These are phyloP conservation scores for Solanum sparsipilum DNA, from an alignment of 257 asterid species.

Conservation along the genomic window DNA sequence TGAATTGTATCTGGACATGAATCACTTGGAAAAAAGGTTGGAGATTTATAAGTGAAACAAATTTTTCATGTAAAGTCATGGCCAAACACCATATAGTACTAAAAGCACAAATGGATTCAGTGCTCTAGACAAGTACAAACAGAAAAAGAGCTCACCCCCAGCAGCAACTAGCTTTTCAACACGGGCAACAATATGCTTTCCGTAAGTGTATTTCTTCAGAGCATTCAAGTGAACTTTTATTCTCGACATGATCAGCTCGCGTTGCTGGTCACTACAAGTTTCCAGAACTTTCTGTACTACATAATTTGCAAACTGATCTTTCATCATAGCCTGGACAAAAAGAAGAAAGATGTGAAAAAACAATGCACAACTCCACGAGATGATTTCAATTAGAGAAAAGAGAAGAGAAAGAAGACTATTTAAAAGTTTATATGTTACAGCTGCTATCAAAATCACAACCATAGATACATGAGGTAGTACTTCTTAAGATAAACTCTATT, in stretches of 20 bases:
- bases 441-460: not conserved
- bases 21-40: not conserved
- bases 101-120: not conserved
- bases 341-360: not conserved
- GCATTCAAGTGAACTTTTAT: slow-evolving; percentile 75
- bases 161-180: slow-evolving; percentile 82
- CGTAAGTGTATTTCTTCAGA: slow-evolving; percentile 73
- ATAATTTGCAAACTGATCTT: slow-evolving; percentile 76
- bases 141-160: slow-evolving; percentile 37
- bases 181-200: slow-evolving; percentile 80
- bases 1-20: not conserved
- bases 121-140: not conserved
- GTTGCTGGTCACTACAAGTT: slow-evolving; percentile 73
- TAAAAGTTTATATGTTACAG: not conserved
- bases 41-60: not conserved
- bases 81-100: not conserved
- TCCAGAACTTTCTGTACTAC: slow-evolving; percentile 84
- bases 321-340: slow-evolving; percentile 68
- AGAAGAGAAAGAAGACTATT: not conserved
- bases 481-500: not conserved
- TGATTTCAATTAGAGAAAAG: not conserved
- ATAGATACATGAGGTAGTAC: not conserved
- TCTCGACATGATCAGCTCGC: slow-evolving; percentile 64
- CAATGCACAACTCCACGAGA: not conserved
- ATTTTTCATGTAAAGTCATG: not conserved